Evolutionary conservation across 1,284 basidiomycete species (phyloP).

Genomic region (Veloporphyrellus conicus): DNA sequence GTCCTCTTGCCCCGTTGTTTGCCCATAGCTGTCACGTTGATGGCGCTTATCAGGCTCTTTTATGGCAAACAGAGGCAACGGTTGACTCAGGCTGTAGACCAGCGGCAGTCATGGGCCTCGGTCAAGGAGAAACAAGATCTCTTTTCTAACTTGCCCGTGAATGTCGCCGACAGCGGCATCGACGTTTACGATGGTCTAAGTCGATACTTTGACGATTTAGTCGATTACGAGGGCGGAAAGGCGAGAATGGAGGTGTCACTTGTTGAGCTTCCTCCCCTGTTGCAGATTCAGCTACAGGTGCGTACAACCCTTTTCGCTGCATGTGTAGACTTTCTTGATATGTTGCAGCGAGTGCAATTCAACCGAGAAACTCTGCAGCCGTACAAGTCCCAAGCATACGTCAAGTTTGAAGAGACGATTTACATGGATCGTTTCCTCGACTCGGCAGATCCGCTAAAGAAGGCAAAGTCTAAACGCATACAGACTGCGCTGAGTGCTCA

Average conservation of each 20-base stretch:
- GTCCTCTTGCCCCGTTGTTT: conserved; percentile 36
- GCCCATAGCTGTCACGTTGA: conserved; percentile 2
- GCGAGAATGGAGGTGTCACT: conserved; percentile 86
- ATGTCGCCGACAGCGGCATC: conserved; percentile 80
- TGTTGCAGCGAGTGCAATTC: conserved; percentile 85
- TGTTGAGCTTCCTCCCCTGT: conserved; percentile 80
- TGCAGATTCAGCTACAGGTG: conserved; percentile 95
- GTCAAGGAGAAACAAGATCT: conserved; percentile 84
- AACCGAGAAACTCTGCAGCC: conserved; percentile 84
- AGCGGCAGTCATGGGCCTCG: conserved; percentile 49
- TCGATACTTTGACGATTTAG: conserved; percentile 86
- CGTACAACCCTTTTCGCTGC: conserved; percentile 15
- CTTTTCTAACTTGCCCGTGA: conserved; percentile 92
- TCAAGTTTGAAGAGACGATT: conserved; percentile 84
- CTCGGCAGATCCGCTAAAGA: conserved; percentile 66
- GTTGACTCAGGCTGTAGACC: conserved; percentile 49
- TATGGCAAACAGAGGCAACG: conserved; percentile 84
- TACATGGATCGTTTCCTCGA: conserved; percentile 92
- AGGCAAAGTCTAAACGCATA: conserved; percentile 63
- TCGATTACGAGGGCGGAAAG: conserved; percentile 85
- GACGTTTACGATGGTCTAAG: conserved; percentile 94
- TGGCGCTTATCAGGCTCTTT: conserved; percentile 59
- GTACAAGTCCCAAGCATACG: conserved; percentile 94
- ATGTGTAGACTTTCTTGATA: background rate
- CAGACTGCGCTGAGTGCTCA: conserved; percentile 60